These are phyloP conservation scores for Vitis labrusca DNA, from an alignment of 164 flowering plant species.

Conservation along the genomic window DNA sequence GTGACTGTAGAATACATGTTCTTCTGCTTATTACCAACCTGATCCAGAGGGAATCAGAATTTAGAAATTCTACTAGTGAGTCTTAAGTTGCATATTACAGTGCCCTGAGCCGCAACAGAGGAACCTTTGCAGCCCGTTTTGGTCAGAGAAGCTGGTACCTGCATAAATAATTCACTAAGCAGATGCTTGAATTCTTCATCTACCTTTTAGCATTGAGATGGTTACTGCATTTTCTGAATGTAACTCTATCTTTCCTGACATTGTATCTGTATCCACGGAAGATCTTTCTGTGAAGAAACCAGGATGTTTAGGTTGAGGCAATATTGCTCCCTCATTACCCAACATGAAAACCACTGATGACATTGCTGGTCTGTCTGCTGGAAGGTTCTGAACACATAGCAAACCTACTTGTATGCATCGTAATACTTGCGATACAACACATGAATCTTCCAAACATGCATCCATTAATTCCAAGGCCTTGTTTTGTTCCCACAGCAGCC, in stretches of 20 bases:
- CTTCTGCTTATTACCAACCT: too few relatives aligned
- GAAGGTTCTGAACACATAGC: conserved; percentile 11
- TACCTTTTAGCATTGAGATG: background rate
- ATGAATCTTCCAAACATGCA: conserved; percentile 3
- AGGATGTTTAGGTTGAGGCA: conserved; percentile 30
- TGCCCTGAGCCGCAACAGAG: too few relatives aligned
- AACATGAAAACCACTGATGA: conserved; percentile 22
- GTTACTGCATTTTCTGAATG: background rate
- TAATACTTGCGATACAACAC: conserved; percentile 5
- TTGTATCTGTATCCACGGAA: background rate
- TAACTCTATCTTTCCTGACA: background rate
- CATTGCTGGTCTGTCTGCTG: conserved; percentile 35
- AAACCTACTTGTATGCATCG: conserved; percentile 19
- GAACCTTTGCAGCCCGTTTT: too few relatives aligned
- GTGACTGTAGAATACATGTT: too few relatives aligned
- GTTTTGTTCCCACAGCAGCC: conserved; percentile 17
- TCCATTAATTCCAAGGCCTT: conserved; percentile 21
- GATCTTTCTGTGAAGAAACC: conserved; percentile 10
- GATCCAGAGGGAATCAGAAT: too few relatives aligned
- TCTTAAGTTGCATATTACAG: too few relatives aligned
- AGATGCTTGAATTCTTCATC: too few relatives aligned
- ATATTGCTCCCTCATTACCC: conserved; percentile 5
- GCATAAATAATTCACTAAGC: too few relatives aligned
- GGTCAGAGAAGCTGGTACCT: too few relatives aligned
- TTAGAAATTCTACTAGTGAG: too few relatives aligned